phyloP scores from a whole-genome alignment of 139 green algal genomes.

The Chlamydomonas applanata region DNA sequence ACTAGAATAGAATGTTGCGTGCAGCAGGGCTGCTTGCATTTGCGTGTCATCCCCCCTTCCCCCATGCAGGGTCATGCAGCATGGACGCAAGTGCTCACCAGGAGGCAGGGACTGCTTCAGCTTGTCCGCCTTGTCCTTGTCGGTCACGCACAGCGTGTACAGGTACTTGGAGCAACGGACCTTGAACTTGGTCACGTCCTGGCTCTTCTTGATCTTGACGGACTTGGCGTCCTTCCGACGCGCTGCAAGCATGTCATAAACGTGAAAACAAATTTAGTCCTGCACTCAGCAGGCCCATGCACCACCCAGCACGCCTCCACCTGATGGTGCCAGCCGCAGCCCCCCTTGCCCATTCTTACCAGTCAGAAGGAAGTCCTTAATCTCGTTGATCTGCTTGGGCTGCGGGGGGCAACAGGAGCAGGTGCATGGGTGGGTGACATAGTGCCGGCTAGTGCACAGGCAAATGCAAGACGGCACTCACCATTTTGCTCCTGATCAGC shows the following conservation, averaged over 20 bases:
- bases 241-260: slow-evolving; percentile 45
- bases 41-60: no score
- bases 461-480: no score
- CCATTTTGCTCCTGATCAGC: no score
- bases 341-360: slow-evolving; percentile 3
- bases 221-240: slow-evolving; percentile 93
- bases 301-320: not conserved
- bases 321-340: not conserved
- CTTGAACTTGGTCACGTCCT: slow-evolving; percentile 97
- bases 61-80: no score
- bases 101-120: slow-evolving; percentile 99
- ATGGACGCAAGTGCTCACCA: slow-evolving; percentile 21
- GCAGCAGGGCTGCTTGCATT: no score
- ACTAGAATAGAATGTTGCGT: no score
- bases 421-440: no score
- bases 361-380: slow-evolving; percentile 99
- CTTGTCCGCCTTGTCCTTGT: slow-evolving; percentile 99
- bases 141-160: slow-evolving; percentile 96
- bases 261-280: not conserved
- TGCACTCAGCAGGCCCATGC: not conserved
- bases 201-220: slow-evolving; percentile 98
- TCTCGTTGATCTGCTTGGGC: slow-evolving; percentile 98
- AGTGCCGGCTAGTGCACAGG: no score
- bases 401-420: slow-evolving; percentile 44
- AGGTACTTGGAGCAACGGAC: slow-evolving; percentile 97